Evolutionary conservation across 1,284 basidiomycete genomes (phyloP), one percentile per base, ranked within the genome.

Genomic region (Trichosporon asahii): DNA sequence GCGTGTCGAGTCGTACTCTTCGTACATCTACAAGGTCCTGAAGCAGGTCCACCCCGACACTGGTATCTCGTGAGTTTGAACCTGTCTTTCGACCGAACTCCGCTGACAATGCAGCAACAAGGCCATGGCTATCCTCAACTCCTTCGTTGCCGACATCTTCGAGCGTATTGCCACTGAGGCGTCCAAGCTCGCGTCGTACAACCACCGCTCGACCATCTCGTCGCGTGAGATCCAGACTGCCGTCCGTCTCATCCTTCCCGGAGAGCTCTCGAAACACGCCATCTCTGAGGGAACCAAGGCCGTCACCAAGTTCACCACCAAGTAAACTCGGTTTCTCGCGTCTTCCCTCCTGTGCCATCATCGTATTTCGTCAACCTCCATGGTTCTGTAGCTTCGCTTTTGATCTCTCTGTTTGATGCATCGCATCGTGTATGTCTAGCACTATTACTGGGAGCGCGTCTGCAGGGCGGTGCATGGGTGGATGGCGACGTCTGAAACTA

Each of bases 111-210:
- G 91, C 92, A 80, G 79, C 72, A 97, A 95, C 89, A 97, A 96
- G 88, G 94, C 93, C 60, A 98, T 98, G 94, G 89, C 90, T 69
- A 92, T 97, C 80, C 85, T 97, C 64, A 96, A 96, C 88, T 93
- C 91, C 68, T 95, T 94, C 74, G 92, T 95, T 78, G 92, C 93
- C 75, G 93, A 95, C 80, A 93, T 97, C 84, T 96, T 96, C 76
- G 94, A 96, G 85, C 90, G 93, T 65, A 94, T 97, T 77, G 94
- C 94, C 18, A 89, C 88, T 53, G 94, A 97, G 84, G 93, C 92
- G n/a, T 92, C 91, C 75, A 93, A 94, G 86, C 91, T 96, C 75
- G 93, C 93, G 49, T 87, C 90, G 3, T 95, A 95, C 88, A 94
- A 93, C 74, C 94, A 94, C 88, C 94, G 94, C 85, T 93, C 92